Evolutionary conservation across 225 moss, liverwort and hornwort genomes (phyloP).

Genomic region (Physcomitrium patens): DNA sequence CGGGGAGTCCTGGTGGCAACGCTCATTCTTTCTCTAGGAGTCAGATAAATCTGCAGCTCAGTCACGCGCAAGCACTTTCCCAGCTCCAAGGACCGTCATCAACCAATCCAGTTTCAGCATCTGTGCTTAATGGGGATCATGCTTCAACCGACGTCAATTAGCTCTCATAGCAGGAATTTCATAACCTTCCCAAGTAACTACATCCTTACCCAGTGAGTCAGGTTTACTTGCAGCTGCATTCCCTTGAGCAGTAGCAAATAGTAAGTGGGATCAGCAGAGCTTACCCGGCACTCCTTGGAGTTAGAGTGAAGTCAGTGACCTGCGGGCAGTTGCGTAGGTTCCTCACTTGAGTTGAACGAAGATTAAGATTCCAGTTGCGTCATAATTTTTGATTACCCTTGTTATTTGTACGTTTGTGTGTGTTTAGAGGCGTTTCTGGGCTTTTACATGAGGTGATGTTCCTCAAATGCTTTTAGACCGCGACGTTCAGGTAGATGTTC

Average conservation of each 20-base stretch:
- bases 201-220: constrained; percentile 59
- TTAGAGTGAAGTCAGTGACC: constrained; percentile 75
- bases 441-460: constrained; percentile 33
- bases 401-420: constrained; percentile 56
- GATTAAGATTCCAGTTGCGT: constrained; percentile 18
- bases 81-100: constrained; percentile 65
- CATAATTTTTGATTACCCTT: constrained; percentile 49
- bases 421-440: constrained; percentile 59
- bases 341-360: constrained; percentile 24
- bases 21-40: constrained; percentile 44
- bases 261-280: constrained; percentile 68
- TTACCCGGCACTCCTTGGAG: constrained; percentile 65
- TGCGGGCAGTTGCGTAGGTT: constrained; percentile 60
- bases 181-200: constrained; percentile 47
- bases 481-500: constrained; percentile 34
- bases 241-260: constrained; percentile 56
- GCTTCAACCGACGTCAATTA: constrained; percentile 50
- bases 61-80: constrained; percentile 59
- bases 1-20: constrained; percentile 38
- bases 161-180: constrained; percentile 46
- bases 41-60: constrained; percentile 61
- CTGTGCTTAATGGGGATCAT: constrained; percentile 42
- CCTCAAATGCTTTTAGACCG: constrained; percentile 33
- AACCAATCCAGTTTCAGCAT: constrained; percentile 46
- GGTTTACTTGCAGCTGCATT: constrained; percentile 64